A percentile compares a stretch with the other conserved stretches of the same genome.
Conservation (phyloP, 1,284 basidiomycete species). For the Ceratobasidium sp. region DNA sequence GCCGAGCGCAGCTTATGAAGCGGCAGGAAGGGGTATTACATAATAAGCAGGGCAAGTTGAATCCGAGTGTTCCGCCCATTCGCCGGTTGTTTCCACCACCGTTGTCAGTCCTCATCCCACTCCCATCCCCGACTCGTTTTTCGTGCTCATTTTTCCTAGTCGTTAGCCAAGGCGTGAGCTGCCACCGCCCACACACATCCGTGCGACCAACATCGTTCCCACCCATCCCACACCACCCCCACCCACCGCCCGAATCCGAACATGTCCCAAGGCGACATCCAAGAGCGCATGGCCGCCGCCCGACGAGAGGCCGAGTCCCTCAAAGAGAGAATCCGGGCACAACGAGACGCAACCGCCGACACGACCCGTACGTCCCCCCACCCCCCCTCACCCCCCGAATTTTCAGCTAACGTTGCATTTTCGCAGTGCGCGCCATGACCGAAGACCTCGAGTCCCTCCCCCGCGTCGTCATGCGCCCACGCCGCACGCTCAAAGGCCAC, state of each 20-base stretch:
- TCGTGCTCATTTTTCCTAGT: background rate
- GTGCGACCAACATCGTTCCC: background rate
- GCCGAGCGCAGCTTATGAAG: background rate
- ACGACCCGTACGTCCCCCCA: constrained; percentile 81
- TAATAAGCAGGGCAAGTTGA: constrained; percentile 17
- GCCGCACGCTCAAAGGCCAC: constrained; percentile 94
- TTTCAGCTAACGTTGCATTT: constrained; percentile 45
- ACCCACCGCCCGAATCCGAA: constrained; percentile 39
- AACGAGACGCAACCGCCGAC: constrained; percentile 94
- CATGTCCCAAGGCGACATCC: constrained; percentile 89
- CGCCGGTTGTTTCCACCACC: constrained; percentile 33
- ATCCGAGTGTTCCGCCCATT: constrained; percentile 15
- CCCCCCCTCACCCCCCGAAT: background rate
- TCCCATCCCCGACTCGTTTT: background rate
- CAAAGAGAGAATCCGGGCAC: constrained; percentile 97
- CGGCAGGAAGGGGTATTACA: background rate
- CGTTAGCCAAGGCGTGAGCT: background rate
- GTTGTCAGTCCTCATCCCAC: background rate
- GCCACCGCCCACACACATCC: background rate
- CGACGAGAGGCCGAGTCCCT: constrained; percentile 94
- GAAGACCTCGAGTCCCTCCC: constrained; percentile 95
- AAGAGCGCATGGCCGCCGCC: constrained; percentile 92
- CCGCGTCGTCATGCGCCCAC: constrained; percentile 93
- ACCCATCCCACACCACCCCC: background rate
- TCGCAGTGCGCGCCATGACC: constrained; percentile 91